Conservation (phyloP, 805 yeast species). For the Wickerhamiella shivajii region DNA sequence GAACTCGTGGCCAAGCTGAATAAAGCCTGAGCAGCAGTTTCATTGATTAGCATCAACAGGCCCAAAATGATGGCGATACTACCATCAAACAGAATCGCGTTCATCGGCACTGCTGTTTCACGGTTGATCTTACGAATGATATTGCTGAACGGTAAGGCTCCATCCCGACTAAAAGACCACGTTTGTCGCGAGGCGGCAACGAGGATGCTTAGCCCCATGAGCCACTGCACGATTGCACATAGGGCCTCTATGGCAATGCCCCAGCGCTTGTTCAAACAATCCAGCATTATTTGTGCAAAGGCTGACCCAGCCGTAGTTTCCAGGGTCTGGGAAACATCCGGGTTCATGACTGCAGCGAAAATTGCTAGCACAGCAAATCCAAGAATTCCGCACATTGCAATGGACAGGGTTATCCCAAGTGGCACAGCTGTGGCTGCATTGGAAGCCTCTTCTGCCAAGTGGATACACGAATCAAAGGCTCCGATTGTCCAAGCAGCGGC, state of each 20-base stretch:
- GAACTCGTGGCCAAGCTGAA: slow-evolving; percentile 55
- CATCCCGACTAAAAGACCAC: slow-evolving; percentile 54
- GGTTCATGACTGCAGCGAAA: slow-evolving; percentile 14
- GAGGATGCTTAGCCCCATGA: slow-evolving; percentile 25
- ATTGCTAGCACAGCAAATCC: slow-evolving; percentile 18
- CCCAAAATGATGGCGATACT: slow-evolving; percentile 38
- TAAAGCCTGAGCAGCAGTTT: slow-evolving; percentile 47
- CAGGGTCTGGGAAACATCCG: slow-evolving; percentile 9
- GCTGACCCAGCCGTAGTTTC: slow-evolving; percentile 27
- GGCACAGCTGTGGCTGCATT: slow-evolving; percentile 54
- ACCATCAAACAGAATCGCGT: slow-evolving; percentile 41
- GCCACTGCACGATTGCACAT: slow-evolving; percentile 12
- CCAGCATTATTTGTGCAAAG: slow-evolving; percentile 14
- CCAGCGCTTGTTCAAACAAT: slow-evolving; percentile 10
- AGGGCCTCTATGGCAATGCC: slow-evolving; percentile 13
- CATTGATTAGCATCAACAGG: slow-evolving; percentile 45
- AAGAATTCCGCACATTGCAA: slow-evolving; percentile 26
- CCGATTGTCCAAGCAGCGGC: slow-evolving; percentile 40
- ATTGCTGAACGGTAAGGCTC: slow-evolving; percentile 44
- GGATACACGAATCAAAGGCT: slow-evolving; percentile 48
- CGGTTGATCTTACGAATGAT: slow-evolving; percentile 26
- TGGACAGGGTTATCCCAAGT: slow-evolving; percentile 47
- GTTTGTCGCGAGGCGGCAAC: slow-evolving; percentile 57
- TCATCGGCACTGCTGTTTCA: slow-evolving; percentile 44
- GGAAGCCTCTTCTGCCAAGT: slow-evolving; percentile 47